These are phyloP conservation scores for Talaromyces sp. DNA, from an alignment of 2,329 filamentous ascomycete genomes.

Conservation along the genomic window DNA sequence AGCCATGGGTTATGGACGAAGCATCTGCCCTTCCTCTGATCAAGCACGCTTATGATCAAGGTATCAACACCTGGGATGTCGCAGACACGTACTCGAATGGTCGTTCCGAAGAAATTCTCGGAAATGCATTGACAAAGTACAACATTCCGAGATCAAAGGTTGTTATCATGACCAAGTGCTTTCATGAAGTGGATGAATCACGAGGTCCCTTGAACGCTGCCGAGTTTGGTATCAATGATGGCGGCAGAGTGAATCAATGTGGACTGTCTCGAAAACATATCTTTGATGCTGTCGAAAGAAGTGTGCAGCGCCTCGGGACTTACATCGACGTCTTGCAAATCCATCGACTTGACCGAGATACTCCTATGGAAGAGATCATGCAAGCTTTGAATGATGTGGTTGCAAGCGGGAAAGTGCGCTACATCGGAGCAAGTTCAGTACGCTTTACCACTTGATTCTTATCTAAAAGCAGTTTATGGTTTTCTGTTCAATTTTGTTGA, in stretches of 20 bases:
- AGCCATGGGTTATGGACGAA: not conserved
- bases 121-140: not conserved
- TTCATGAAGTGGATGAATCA: no score
- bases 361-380: not conserved
- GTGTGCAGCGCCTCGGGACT: not conserved
- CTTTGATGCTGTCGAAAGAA: not conserved
- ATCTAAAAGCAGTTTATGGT: no score
- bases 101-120: not conserved
- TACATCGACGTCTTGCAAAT: not conserved
- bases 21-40: not conserved
- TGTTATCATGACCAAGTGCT: slow-evolving; percentile 20
- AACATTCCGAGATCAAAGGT: not conserved
- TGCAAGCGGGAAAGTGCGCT: not conserved
- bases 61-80: not conserved
- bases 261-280: not conserved
- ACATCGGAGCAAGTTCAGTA: not conserved
- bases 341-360: not conserved
- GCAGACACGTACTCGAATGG: not conserved
- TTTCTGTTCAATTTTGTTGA: no score
- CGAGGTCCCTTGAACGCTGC: no score
- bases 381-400: not conserved
- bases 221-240: no score
- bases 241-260: not conserved
- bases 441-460: not conserved
- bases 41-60: not conserved